A percentile compares a stretch with the other conserved stretches of the same genome.
Evolutionary conservation across 768 basidiomycete genomes (phyloP).

Genomic region (Pleurotus djamor): DNA sequence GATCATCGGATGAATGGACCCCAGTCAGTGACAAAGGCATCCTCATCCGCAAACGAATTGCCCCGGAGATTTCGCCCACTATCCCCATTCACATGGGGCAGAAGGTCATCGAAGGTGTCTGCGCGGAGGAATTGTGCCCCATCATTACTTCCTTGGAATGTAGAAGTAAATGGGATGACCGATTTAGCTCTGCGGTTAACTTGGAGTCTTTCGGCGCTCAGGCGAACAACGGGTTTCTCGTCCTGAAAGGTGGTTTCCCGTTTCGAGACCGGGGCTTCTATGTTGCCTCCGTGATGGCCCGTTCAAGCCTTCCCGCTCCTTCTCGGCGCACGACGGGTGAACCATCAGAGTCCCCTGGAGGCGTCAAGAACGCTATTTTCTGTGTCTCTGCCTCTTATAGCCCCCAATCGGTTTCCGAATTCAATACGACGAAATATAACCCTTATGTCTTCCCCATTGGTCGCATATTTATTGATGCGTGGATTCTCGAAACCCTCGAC

Average conservation of each 20-base stretch:
- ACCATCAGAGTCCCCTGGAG: conserved; percentile 33
- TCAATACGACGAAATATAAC: conserved; percentile 72
- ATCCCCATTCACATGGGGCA: conserved; percentile 86
- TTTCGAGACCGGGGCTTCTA: conserved; percentile 90
- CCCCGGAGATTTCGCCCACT: conserved; percentile 72
- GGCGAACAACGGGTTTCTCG: conserved; percentile 68
- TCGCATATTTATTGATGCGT: conserved; percentile 84
- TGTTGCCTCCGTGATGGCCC: conserved; percentile 74
- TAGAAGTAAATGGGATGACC: conserved; percentile 84
- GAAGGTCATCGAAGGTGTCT: conserved; percentile 90
- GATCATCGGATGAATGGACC: conserved; percentile 67
- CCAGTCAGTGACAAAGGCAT: conserved; percentile 75
- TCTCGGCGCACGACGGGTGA: conserved; percentile 43
- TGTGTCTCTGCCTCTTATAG: conserved; percentile 83
- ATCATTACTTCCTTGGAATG: conserved; percentile 69
- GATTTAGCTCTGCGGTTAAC: conserved; percentile 65
- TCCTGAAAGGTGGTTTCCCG: conserved; percentile 80
- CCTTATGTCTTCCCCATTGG: conserved; percentile 72
- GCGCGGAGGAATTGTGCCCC: conserved; percentile 86
- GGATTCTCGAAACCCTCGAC: conserved; percentile 95
- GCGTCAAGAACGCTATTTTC: conserved; percentile 65
- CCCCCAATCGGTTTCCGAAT: conserved; percentile 55
- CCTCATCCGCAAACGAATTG: conserved; percentile 71
- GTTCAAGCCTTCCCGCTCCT: conserved; percentile 35
- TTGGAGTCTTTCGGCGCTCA: conserved; percentile 81